These are phyloP conservation scores for Colletotrichum cereale DNA, from an alignment of 2,329 filamentous ascomycete genomes.

Conservation along the genomic window DNA sequence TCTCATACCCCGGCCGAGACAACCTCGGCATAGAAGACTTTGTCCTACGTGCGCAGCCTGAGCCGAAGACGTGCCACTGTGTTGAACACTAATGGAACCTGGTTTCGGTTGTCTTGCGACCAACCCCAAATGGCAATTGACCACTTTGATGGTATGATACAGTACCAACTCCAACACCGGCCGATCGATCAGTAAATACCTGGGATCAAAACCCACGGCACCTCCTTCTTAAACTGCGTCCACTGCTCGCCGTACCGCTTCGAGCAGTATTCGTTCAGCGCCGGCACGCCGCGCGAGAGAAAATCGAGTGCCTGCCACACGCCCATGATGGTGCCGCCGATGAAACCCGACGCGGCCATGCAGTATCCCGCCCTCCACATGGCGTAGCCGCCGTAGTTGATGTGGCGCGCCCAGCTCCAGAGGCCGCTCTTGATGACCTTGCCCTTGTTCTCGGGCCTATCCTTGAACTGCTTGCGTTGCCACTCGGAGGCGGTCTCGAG, in stretches of 20 bases:
- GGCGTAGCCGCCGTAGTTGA: conserved; percentile 56
- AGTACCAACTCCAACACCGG: too few species aligned
- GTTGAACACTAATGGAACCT: neutral
- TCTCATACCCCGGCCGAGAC: conserved; percentile 25
- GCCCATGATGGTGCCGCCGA: conserved; percentile 48
- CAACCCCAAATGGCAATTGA: neutral
- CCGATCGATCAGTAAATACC: conserved; percentile 50
- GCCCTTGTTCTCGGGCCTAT: conserved; percentile 51
- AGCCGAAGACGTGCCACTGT: neutral
- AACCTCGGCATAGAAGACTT: neutral
- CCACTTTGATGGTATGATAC: neutral
- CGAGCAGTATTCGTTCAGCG: conserved; percentile 54
- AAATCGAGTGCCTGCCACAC: conserved; percentile 50
- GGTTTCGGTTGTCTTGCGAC: neutral
- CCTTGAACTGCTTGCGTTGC: conserved; percentile 63
- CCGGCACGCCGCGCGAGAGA: conserved; percentile 46
- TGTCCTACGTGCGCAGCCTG: neutral
- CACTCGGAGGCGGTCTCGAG: conserved; percentile 68
- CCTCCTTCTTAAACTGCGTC: conserved; percentile 53
- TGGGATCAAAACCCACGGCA: conserved; percentile 52
- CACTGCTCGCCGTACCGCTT: conserved; percentile 54
- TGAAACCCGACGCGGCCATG: conserved; percentile 52
- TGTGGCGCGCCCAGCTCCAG: conserved; percentile 55
- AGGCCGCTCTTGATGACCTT: conserved; percentile 54
- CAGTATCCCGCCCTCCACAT: conserved; percentile 51